These are phyloP conservation scores for Hypholoma sublateritium DNA, from an alignment of 768 basidiomycete species.

Conservation along the genomic window DNA sequence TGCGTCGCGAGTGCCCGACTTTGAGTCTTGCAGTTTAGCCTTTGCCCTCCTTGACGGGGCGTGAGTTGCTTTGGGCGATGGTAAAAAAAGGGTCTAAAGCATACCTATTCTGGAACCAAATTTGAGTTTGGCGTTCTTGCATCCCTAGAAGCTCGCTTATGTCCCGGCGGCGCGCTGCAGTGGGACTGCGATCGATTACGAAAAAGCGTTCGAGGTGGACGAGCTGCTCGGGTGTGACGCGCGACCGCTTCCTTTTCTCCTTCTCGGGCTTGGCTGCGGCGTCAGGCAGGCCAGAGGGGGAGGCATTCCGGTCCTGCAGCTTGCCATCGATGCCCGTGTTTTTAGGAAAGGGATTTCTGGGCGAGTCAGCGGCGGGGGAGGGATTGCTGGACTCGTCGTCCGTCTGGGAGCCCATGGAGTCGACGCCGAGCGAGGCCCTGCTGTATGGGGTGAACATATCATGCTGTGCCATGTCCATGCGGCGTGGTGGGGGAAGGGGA, in stretches of 20 bases:
- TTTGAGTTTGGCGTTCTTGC: conserved; percentile 86
- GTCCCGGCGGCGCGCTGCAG: conserved; percentile 67
- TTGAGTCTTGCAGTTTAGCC: conserved; percentile 69
- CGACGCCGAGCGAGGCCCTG: no score
- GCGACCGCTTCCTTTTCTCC: conserved; percentile 56
- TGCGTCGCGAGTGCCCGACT: conserved; percentile 30
- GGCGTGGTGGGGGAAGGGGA: conserved; percentile 10
- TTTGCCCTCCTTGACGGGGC: conserved; percentile 66
- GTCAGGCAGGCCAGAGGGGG: conserved; percentile 15
- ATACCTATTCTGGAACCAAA: conserved; percentile 88
- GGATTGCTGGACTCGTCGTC: not conserved
- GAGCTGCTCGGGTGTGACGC: conserved; percentile 82
- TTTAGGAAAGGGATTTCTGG: not conserved
- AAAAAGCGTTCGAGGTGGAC: conserved; percentile 73
- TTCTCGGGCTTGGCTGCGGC: conserved; percentile 29
- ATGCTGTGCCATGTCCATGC: no score
- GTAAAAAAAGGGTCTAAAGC: conserved; percentile 6
- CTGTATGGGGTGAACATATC: no score
- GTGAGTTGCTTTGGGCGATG: not conserved
- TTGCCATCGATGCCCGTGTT: not conserved
- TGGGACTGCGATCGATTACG: conserved; percentile 66
- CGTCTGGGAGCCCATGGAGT: not conserved
- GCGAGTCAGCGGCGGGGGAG: not conserved
- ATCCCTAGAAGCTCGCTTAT: conserved; percentile 76
- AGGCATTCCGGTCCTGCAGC: not conserved